Conservation (phyloP, 352 stramenopile species). For the Globisporangium alternatum region DNA sequence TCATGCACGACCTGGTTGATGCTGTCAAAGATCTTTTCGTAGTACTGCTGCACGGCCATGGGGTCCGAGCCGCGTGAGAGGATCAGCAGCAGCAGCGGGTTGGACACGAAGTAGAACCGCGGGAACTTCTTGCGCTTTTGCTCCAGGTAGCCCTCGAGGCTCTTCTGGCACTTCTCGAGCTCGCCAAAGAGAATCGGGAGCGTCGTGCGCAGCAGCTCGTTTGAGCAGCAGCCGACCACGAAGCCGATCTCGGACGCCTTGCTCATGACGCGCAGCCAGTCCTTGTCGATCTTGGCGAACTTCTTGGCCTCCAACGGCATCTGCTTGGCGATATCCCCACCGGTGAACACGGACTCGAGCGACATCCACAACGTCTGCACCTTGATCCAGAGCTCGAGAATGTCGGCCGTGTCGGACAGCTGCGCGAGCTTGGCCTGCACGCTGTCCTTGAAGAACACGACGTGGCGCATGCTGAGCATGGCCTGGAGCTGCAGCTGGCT, state of each 20-base stretch:
- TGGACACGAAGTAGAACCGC: slow-evolving; percentile 92
- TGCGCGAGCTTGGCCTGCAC: slow-evolving; percentile 78
- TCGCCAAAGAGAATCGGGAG: slow-evolving; percentile 87
- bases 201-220: slow-evolving; percentile 80
- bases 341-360: slow-evolving; percentile 91
- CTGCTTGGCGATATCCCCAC: slow-evolving; percentile 91
- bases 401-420: slow-evolving; percentile 87
- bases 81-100: slow-evolving; percentile 88
- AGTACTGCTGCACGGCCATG: slow-evolving; percentile 76
- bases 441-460: slow-evolving; percentile 85
- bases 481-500: slow-evolving; percentile 86
- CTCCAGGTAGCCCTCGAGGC: slow-evolving; percentile 88
- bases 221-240: slow-evolving; percentile 78
- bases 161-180: slow-evolving; percentile 92
- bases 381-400: slow-evolving; percentile 89
- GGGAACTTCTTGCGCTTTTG: slow-evolving; percentile 91
- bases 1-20: slow-evolving; percentile 80
- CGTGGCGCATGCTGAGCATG: slow-evolving; percentile 87
- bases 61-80: slow-evolving; percentile 85
- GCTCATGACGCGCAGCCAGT: slow-evolving; percentile 90
- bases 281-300: slow-evolving; percentile 92
- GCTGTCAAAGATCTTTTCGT: slow-evolving; percentile 87
- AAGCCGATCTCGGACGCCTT: slow-evolving; percentile 77
- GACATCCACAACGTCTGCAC: slow-evolving; percentile 90
- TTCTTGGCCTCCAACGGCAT: slow-evolving; percentile 92